Percentiles rank a stretch among this genome's conserved stretches.
Conservation (phyloP, 2,329 filamentous ascomycete genomes). For the Pseudogymnoascus sp. region DNA sequence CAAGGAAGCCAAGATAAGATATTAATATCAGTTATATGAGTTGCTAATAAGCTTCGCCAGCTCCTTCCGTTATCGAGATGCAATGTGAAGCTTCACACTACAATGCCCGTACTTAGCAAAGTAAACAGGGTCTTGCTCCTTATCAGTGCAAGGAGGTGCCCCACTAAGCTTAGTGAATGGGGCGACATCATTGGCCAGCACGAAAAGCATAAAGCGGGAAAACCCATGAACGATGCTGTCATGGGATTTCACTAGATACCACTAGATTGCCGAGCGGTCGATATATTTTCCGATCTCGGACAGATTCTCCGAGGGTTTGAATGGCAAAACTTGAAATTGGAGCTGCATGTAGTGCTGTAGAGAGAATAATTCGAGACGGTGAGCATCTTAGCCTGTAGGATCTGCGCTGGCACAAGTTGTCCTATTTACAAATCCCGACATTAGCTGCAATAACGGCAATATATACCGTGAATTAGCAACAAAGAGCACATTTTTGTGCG, state of each 20-base stretch:
- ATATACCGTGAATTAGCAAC: background rate
- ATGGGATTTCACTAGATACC: conserved; percentile 1
- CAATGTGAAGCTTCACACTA: background rate
- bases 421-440: background rate
- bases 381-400: background rate
- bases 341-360: background rate
- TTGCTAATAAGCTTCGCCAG: conserved; percentile 6
- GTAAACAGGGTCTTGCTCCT: conserved; percentile 6
- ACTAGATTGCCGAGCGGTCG: background rate
- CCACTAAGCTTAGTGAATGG: background rate
- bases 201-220: background rate
- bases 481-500: background rate
- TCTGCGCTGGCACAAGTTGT: background rate
- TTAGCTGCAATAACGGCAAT: background rate
- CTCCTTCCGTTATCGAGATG: conserved; percentile 1
- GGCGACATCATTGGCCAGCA: background rate
- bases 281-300: conserved; percentile 8
- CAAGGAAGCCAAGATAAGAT: background rate
- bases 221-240: conserved; percentile 3
- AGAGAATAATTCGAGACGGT: background rate
- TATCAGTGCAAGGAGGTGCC: conserved; percentile 4
- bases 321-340: conserved; percentile 1
- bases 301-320: background rate
- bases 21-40: conserved; percentile 1
- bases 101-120: background rate